These are phyloP conservation scores for Termitomyces bulborhizus DNA, from an alignment of 768 basidiomycete genomes.

Conservation along the genomic window DNA sequence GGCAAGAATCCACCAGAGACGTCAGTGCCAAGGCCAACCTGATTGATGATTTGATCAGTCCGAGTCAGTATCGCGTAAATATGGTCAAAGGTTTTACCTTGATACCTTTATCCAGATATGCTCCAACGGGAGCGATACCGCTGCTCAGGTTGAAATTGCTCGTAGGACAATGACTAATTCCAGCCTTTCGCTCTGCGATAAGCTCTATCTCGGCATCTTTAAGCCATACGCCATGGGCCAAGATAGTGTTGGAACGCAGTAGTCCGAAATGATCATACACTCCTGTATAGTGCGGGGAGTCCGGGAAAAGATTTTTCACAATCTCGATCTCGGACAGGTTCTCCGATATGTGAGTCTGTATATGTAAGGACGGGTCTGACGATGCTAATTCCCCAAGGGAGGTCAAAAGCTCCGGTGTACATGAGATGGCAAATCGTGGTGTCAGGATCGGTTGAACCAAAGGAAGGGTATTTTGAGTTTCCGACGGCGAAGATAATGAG, in stretches of 20 bases:
- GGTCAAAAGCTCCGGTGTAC: conserved; percentile 62
- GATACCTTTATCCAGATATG: conserved; percentile 76
- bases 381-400: conserved; percentile 57
- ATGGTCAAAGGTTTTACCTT: conserved; percentile 46
- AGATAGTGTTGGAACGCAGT: conserved; percentile 71
- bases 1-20: conserved; percentile 82
- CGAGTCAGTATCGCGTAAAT: background rate
- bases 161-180: conserved; percentile 89
- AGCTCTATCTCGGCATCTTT: conserved; percentile 66
- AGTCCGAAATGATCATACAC: conserved; percentile 81
- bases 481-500: conserved; percentile 32
- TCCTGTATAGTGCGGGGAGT: conserved; percentile 59
- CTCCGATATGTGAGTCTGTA: conserved; percentile 94
- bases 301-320: conserved; percentile 62
- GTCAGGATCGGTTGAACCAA: conserved; percentile 89
- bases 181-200: conserved; percentile 58
- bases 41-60: background rate
- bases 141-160: conserved; percentile 91
- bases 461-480: conserved; percentile 25
- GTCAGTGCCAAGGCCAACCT: conserved; percentile 96
- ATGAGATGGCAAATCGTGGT: conserved; percentile 94
- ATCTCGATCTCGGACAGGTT: conserved; percentile 67
- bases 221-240: conserved; percentile 86
- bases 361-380: conserved; percentile 53
- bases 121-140: conserved; percentile 75